Evolutionary conservation across 2,329 filamentous ascomycete genomes (phyloP).

Genomic region (Colletotrichum tropicicola): DNA sequence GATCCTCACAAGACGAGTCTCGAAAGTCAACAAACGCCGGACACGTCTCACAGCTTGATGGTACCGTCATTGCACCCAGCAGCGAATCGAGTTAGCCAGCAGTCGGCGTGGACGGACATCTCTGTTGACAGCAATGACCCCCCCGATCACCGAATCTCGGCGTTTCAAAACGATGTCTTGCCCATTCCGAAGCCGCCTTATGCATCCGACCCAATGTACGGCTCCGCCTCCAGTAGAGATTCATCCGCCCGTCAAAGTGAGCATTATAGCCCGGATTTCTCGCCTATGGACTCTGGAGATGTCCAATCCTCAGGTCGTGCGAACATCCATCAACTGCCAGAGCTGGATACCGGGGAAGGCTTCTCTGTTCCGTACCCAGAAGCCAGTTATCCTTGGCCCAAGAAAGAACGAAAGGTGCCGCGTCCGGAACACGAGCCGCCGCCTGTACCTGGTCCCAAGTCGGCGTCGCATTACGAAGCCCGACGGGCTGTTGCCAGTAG

Average conservation of each 20-base stretch:
- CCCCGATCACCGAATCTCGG: constrained; percentile 37
- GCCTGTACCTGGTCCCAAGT: constrained; percentile 52
- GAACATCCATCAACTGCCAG: constrained; percentile 53
- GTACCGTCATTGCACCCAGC: constrained; percentile 55
- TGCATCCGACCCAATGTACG: constrained; percentile 14
- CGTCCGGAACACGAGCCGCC: constrained; percentile 61
- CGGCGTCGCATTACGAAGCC: constrained; percentile 40
- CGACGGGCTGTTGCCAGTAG: constrained; percentile 45
- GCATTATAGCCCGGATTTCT: constrained; percentile 42
- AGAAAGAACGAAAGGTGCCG: constrained; percentile 35
- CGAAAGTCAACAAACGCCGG: constrained; percentile 35
- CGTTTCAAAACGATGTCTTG: constrained; percentile 16
- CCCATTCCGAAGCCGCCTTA: constrained; percentile 31
- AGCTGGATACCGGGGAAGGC: constrained; percentile 60
- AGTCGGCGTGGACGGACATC: constrained; percentile 69
- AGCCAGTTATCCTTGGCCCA: constrained; percentile 38
- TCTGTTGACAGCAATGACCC: constrained; percentile 63
- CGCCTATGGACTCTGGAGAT: constrained; percentile 37
- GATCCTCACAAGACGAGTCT: constrained; percentile 24
- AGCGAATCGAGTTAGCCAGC: constrained; percentile 60
- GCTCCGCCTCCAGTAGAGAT: constrained; percentile 13
- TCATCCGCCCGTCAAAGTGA: constrained; percentile 31
- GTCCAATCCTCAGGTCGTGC: constrained; percentile 25
- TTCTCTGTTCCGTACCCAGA: constrained; percentile 57
- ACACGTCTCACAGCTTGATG: constrained; percentile 54